phyloP scores from a whole-genome alignment of 208 protist genomes.

The Acanthamoeba healyi region DNA sequence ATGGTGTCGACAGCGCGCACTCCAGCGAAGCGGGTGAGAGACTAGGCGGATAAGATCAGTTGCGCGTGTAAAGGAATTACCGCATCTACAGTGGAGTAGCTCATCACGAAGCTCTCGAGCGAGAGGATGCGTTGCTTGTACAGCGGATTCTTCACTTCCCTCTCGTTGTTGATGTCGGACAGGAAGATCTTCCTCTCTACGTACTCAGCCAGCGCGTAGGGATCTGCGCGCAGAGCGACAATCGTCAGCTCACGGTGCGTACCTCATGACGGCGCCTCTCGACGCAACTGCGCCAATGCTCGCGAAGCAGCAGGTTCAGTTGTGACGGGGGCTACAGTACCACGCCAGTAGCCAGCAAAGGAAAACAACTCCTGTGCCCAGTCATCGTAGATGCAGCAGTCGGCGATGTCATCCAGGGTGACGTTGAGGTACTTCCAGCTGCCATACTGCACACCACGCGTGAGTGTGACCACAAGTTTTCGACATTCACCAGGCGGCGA shows the following conservation, averaged over 20 bases:
- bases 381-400: slow-evolving; percentile 70
- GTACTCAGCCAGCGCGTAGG: slow-evolving; percentile 46
- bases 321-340: not conserved
- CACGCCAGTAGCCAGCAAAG: slow-evolving; percentile 72
- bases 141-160: slow-evolving; percentile 19
- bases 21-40: too few species aligned
- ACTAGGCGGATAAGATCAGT: too few species aligned
- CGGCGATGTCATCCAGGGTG: slow-evolving; percentile 58
- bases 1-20: too few species aligned
- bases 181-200: slow-evolving; percentile 25
- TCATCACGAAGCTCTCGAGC: slow-evolving; percentile 63
- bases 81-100: slow-evolving; percentile 58
- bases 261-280: not conserved
- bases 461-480: not conserved
- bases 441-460: not conserved
- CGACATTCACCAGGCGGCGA: not conserved
- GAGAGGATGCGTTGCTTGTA: slow-evolving; percentile 63
- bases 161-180: slow-evolving; percentile 73
- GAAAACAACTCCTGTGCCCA: slow-evolving; percentile 53
- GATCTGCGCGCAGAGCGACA: slow-evolving; percentile 26
- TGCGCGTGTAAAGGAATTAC: not conserved
- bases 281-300: not conserved
- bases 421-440: slow-evolving; percentile 36
- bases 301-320: too few species aligned
- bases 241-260: slow-evolving; percentile 7